A percentile compares a stretch with the other conserved stretches of the same genome.
Evolutionary conservation across 2,329 filamentous ascomycete genomes (phyloP).

Genomic region (Sarocladium kiliense): DNA sequence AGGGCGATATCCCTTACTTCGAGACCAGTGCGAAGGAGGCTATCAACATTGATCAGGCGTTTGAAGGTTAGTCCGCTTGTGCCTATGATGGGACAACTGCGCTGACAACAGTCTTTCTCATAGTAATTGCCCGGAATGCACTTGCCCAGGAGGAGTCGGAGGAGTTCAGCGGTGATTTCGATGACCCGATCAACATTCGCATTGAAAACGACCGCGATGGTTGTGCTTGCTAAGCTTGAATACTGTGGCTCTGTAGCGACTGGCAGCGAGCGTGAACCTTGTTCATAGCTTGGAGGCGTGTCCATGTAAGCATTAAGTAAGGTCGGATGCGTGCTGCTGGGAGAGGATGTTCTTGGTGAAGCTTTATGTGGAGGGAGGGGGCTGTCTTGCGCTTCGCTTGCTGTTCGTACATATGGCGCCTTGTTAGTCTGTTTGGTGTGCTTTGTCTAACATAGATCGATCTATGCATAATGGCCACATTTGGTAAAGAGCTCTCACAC

Average conservation of each 20-base stretch:
- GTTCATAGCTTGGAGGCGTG: not conserved
- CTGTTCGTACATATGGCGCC: slow-evolving; percentile 8
- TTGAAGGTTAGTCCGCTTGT: slow-evolving; percentile 49
- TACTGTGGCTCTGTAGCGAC: not conserved
- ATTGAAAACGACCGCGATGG: slow-evolving; percentile 90
- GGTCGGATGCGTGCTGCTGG: not conserved
- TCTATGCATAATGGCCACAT: slow-evolving; percentile 2
- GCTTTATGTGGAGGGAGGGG: not conserved
- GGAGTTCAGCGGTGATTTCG: slow-evolving; percentile 95
- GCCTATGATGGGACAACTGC: slow-evolving; percentile 8
- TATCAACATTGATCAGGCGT: slow-evolving; percentile 86
- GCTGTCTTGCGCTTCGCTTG: not conserved
- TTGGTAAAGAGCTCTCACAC: not conserved
- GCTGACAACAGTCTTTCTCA: not conserved
- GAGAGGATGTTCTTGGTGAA: not conserved
- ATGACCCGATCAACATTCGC: slow-evolving; percentile 97
- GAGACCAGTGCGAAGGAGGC: slow-evolving; percentile 99
- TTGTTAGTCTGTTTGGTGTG: slow-evolving; percentile 1
- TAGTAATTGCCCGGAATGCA: slow-evolving; percentile 94
- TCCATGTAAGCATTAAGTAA: not conserved
- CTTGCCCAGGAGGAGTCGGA: slow-evolving; percentile 95
- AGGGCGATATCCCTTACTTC: slow-evolving; percentile 96
- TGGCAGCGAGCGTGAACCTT: not conserved
- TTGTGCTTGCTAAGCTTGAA: slow-evolving; percentile 74
- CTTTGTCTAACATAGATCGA: not conserved